Conservation (phyloP, 805 yeast species). For the Lachancea thermotolerans region DNA sequence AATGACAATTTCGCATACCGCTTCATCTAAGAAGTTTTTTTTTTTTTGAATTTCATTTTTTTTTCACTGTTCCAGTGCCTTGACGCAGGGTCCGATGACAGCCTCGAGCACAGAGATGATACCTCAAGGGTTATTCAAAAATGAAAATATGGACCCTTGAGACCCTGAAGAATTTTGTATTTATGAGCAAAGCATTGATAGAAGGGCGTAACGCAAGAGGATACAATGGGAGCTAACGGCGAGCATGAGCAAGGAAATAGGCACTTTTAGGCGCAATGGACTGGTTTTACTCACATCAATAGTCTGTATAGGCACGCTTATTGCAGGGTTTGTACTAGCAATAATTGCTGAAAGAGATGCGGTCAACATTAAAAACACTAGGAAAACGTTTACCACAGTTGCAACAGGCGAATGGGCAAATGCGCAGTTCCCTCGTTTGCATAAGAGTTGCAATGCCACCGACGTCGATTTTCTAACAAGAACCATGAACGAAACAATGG, state of each 20-base stretch:
- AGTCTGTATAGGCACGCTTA: not conserved
- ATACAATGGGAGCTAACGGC: too few species aligned
- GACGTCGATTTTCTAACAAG: constrained; percentile 12
- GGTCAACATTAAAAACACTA: not conserved
- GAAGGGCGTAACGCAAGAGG: too few species aligned
- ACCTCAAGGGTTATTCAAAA: too few species aligned
- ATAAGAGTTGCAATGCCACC: constrained; percentile 13
- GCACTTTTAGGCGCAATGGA: not conserved
- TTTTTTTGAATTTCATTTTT: too few species aligned
- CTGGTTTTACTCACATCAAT: not conserved
- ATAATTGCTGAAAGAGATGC: not conserved
- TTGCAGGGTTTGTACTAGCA: not conserved
- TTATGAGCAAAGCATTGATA: too few species aligned
- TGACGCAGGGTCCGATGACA: too few species aligned
- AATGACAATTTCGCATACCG: too few species aligned
- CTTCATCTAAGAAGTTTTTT: too few species aligned
- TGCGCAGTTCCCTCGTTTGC: constrained; percentile 12
- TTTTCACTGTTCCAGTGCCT: too few species aligned
- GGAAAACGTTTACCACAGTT: not conserved
- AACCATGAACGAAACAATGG: constrained; percentile 31
- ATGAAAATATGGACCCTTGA: too few species aligned
- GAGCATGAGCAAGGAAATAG: not conserved
- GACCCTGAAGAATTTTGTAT: too few species aligned
- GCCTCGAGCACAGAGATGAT: too few species aligned
- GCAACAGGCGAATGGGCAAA: constrained; percentile 6